A percentile compares a stretch with the other conserved stretches of the same genome.
Evolutionary conservation across 495 filamentous ascomycete genomes (phyloP).

Genomic region (Penicillium chermesinum): DNA sequence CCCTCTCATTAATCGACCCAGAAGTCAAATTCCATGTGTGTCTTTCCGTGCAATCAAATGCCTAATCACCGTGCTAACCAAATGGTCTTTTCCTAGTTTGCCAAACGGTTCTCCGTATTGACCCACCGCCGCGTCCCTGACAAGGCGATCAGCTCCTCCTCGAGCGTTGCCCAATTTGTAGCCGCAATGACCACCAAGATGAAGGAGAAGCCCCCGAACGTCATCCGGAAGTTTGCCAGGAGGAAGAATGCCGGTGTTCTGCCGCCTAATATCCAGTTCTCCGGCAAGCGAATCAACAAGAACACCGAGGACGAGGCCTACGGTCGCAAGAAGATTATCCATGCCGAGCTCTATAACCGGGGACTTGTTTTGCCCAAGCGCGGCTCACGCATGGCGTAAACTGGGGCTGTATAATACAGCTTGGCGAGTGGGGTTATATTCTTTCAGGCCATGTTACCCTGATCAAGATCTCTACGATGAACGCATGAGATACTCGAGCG

Average conservation of each 20-base stretch:
- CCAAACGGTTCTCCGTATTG: constrained; percentile 73
- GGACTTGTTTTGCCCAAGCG: constrained; percentile 37
- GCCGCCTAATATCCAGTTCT: constrained; percentile 68
- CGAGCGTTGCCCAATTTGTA: constrained; percentile 48
- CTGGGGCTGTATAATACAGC: not conserved
- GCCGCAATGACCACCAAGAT: constrained; percentile 31
- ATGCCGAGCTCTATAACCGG: constrained; percentile 60
- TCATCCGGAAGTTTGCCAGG: constrained; percentile 39
- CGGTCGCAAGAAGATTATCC: constrained; percentile 82
- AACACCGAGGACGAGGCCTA: constrained; percentile 68
- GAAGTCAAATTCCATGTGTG: constrained; percentile 70
- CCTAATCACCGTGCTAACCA: too few relatives aligned
- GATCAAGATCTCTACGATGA: constrained; percentile 6
- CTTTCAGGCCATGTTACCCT: not conserved
- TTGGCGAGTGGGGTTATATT: not conserved
- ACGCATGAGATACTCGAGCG: constrained; percentile 10
- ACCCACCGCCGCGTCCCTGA: constrained; percentile 72
- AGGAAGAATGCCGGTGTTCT: constrained; percentile 29
- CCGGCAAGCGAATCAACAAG: constrained; percentile 52
- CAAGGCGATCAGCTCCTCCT: constrained; percentile 48
- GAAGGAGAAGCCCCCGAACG: constrained; percentile 19
- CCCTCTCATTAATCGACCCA: constrained; percentile 48
- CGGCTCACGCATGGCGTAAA: not conserved
- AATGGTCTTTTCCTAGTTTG: constrained; percentile 52
- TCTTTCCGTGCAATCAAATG: not conserved